Evolutionary conservation across 108 stramenopile species (phyloP), one percentile per base, ranked within the genome.

Genomic region (Cylindrotheca closterium): DNA sequence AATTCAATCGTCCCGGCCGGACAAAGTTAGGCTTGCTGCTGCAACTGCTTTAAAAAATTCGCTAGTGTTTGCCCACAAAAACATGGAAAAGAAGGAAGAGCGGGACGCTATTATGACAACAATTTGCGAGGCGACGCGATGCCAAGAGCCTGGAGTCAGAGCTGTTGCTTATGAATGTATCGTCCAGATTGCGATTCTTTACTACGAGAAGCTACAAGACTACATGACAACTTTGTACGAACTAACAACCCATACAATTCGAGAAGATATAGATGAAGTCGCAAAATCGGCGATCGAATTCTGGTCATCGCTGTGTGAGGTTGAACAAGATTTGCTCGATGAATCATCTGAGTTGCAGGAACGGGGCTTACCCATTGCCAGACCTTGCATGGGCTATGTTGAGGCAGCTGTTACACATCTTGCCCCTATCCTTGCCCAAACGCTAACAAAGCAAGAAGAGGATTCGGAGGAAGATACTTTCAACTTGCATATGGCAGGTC

Each of bases 81-180:
- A 98, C 62, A 96, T 98, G 88, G 95, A 97, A 48, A 81, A 73
- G 34, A 82, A 89, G 60, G 65, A 71, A 47, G 96, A 98, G 73
- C 78, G 98, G 4, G 84, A 96, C 60, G 84, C 92, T 71, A 97
- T 98, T 71, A 95, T 98, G 94, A 80, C 84, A 56, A 92, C 89
- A 28, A 80, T 97, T 55, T 95, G 95, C 70, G 96, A 96, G 42
- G 96, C 98, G 8, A 96, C 96, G 8, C 85, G 92, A 52, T 77
- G 80, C 52, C 50, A 58, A 7, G 87, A 96, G 68, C 66, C 70
- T 7, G 33, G 56, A 10, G 89, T 97, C 30, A 82, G 96, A 22
- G 72, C 68, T n/a, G 82, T 68, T 18, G 96, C 96, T 2, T 98
- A 88, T 72, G 93, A 94, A 63, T 95, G 94, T 68, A 86, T 96